These are phyloP conservation scores for Gremmenia infestans DNA, from an alignment of 2,329 filamentous ascomycete species.

Conservation along the genomic window DNA sequence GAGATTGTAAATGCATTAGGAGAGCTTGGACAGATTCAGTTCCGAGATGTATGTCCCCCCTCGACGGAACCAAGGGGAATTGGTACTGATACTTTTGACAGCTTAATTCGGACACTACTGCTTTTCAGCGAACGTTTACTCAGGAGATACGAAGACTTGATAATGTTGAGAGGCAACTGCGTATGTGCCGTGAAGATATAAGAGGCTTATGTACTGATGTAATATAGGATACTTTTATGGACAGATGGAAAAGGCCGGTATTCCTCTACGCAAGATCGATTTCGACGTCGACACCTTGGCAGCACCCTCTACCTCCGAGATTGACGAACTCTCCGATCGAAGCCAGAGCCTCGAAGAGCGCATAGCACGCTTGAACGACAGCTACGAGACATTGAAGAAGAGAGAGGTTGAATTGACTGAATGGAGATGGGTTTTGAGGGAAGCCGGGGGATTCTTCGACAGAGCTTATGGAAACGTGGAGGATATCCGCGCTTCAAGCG, in stretches of 20 bases:
- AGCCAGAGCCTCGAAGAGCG: constrained; percentile 90
- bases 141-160: constrained; percentile 96
- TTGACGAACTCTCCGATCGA: constrained; percentile 90
- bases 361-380: constrained; percentile 88
- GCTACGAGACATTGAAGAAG: constrained; percentile 97
- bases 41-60: constrained; percentile 69
- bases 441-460: constrained; percentile 97
- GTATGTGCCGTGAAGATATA: constrained; percentile 49
- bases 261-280: constrained; percentile 82
- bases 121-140: constrained; percentile 95
- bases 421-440: constrained; percentile 95
- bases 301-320: constrained; percentile 86
- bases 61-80: background rate
- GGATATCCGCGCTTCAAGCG: constrained; percentile 86
- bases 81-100: constrained; percentile 36
- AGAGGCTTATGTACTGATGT: constrained; percentile 11
- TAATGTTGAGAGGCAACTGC: constrained; percentile 95
- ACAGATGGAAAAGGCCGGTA: constrained; percentile 91
- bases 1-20: constrained; percentile 96
- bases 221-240: constrained; percentile 78
- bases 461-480: constrained; percentile 93
- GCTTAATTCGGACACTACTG: constrained; percentile 89
- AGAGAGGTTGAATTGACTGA: constrained; percentile 94
- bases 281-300: constrained; percentile 85
- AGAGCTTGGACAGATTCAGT: constrained; percentile 94